phyloP scores from a whole-genome alignment of 2,329 filamentous ascomycete genomes.

The Chrysosporium keratinophilum region DNA sequence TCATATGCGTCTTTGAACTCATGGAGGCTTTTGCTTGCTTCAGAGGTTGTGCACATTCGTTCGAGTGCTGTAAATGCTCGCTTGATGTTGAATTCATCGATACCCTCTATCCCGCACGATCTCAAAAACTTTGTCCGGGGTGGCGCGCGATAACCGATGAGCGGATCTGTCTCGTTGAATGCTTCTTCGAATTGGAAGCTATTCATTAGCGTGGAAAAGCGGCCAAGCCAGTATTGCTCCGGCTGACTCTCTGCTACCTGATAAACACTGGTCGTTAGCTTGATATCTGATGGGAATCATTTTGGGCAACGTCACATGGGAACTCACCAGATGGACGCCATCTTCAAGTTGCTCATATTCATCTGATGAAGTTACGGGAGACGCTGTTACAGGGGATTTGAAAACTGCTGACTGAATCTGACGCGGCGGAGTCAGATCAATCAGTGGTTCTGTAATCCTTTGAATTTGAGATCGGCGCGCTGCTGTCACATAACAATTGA shows the following conservation, averaged over 20 bases:
- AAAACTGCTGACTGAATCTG: background rate
- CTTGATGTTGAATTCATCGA: conserved; percentile 23
- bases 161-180: conserved; percentile 23
- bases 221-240: conserved; percentile 25
- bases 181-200: conserved; percentile 27
- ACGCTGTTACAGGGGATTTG: background rate
- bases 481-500: conserved; percentile 6
- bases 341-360: background rate
- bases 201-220: conserved; percentile 25
- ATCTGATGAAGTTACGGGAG: background rate
- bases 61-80: conserved; percentile 29
- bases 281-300: conserved; percentile 53
- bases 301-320: background rate
- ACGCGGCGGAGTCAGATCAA: conserved; percentile 7
- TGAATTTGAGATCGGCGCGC: background rate
- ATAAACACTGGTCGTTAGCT: conserved; percentile 75
- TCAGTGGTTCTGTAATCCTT: conserved; percentile 3
- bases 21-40: conserved; percentile 27
- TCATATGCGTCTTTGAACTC: conserved; percentile 24
- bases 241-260: conserved; percentile 22
- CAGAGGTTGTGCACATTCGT: conserved; percentile 26
- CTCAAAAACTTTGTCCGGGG: conserved; percentile 16
- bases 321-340: background rate
- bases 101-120: conserved; percentile 14
- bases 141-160: conserved; percentile 21